Base-by-base conservation (phyloP, 768 basidiomycete species). In the Lentinus tigrinus region DNA sequence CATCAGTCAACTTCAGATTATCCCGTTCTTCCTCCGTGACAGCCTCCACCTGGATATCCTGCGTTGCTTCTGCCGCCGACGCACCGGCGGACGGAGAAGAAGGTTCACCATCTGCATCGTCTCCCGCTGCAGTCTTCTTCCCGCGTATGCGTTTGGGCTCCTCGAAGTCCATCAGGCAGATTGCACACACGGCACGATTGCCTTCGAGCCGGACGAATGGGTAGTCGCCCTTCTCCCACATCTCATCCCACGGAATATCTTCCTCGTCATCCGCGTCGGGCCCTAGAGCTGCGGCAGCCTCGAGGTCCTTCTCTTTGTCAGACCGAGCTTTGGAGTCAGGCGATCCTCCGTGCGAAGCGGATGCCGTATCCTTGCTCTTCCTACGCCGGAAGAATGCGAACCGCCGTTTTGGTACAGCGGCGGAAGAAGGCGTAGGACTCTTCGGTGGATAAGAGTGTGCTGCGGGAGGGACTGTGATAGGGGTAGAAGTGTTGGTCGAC, bases 151-250 rank as follows among this genome's bases (percentile, higher is more conserved):
- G 69, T 64, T 65, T 78, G 16, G 91, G 91, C 70, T 88, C 88
- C 63, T 89, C 88, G 61, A 92, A 94, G 70, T 93, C 91, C 81
- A 88, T 79, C 63, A 93, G 74, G 69, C 92, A 93, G 53, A 93
- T 90, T 24, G 89, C 89, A 70, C 91, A 93, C 16, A 87, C 83
- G 4, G 92, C 92, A 52, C 91, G 85, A 67, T 93, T 91, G 23
- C 84, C 87, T 63, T 92, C 89, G 37, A 94, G 77, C 42, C 87
- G 75, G 36, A 94, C 89, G 70, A 93, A 93, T 1, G 92, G 91
- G 70, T 88, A 88, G 50, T 86, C 85, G 38, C 82, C 80, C 42
- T 80, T 77, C 65, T 91, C 91, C 88, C 89, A 94, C 50, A 84
- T 78, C 53, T 87, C 87, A 63, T 92, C 88, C 89, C 90, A 93